Conservation (phyloP, 2,329 filamentous ascomycete species). For the Fusarium sororula region DNA sequence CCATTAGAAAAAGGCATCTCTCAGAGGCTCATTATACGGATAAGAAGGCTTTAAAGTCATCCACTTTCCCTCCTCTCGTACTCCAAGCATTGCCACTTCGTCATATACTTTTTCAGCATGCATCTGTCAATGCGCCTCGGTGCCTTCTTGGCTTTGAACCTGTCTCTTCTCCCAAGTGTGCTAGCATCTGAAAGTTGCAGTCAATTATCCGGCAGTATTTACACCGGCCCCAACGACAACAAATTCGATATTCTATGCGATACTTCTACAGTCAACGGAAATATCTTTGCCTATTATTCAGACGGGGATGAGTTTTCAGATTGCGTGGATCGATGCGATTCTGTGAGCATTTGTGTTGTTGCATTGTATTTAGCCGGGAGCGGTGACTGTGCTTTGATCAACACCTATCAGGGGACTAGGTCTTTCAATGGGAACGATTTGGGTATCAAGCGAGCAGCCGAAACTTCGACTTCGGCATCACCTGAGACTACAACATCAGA, state of each 20-base stretch:
- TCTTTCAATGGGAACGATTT: accelerated
- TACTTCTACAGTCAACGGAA: background rate
- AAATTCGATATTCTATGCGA: background rate
- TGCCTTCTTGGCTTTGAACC: background rate
- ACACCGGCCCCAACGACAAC: background rate
- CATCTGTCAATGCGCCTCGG: background rate
- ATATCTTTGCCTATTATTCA: background rate
- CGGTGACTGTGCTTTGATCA: background rate
- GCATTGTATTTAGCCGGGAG: accelerated
- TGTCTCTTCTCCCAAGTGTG: background rate
- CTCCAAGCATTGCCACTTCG: background rate
- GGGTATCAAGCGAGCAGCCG: accelerated
- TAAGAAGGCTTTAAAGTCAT: background rate
- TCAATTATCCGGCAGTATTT: background rate
- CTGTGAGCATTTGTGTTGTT: accelerated
- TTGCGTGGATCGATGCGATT: background rate
- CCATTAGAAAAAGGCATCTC: background rate
- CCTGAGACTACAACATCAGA: background rate
- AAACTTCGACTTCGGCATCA: background rate
- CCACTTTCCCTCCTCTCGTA: background rate
- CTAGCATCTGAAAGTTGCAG: background rate
- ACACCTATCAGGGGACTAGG: background rate
- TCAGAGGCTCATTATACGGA: background rate
- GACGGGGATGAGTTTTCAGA: accelerated
- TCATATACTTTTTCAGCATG: background rate